Base-by-base conservation (phyloP, 1,139 yeast species). In the Geotrichum australiense region DNA sequence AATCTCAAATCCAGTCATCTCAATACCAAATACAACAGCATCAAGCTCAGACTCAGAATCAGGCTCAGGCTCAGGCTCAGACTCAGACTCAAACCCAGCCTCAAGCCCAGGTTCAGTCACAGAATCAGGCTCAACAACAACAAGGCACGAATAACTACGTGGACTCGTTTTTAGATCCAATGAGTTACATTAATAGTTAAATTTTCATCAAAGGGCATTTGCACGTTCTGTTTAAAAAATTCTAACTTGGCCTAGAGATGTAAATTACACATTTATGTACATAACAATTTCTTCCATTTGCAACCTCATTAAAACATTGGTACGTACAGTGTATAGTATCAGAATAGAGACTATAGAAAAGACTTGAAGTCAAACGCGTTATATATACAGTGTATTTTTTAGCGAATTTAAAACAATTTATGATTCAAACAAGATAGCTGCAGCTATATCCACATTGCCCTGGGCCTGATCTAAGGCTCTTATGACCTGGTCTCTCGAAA, bases 361-460 rank as follows among this genome's bases (percentile, higher is more conserved):
- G n/a, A n/a, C n/a, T n/a, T n/a, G n/a, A n/a, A n/a, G n/a, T n/a
- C n/a, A n/a, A n/a, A n/a, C n/a, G n/a, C n/a, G n/a, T n/a, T n/a
- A n/a, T n/a, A n/a, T n/a, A 3, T 21, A 21, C n/a, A 15, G 11
- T 15, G 20, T 23, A 20, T 20, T 8, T 8, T 14, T 50, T 35
- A 28, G 11, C 5, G 14, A n/a, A 5, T 26, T 26, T 26, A 31
- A 47, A 8, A 16, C 21, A 8, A 16, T 18, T 27, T 16, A 19
- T 30, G 53, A 62, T 37, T 63, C 70, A 47, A 85, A 84, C 41
- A 86, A 64, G 34, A 81, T 55, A 0, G 94, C 77, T 0, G 96
- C 96, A 0, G 97, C 97, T 51, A 79, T 54, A 41, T 89, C 96
- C 0, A 82, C 75, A 55, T 87, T 82, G 2, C 96, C 95, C 23